phyloP scores from a whole-genome alignment of 169 alveolate genomes.

The Amoebophrya sp. region DNA sequence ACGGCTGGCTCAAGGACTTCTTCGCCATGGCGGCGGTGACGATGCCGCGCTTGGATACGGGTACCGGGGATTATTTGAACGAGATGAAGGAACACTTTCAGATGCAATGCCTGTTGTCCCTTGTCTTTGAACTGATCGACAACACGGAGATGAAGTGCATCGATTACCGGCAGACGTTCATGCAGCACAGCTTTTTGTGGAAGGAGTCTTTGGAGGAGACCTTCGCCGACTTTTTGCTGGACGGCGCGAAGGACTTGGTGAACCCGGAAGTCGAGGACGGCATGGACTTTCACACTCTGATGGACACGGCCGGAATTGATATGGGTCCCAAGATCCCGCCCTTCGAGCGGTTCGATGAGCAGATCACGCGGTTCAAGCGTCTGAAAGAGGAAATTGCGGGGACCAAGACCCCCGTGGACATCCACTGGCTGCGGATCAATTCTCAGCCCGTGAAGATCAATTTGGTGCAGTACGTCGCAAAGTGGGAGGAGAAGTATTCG shows the following conservation, averaged over 20 bases:
- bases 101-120: slow-evolving; percentile 60
- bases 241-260: slow-evolving; percentile 61
- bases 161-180: slow-evolving; percentile 55
- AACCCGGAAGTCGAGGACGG: slow-evolving; percentile 54
- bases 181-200: slow-evolving; percentile 77
- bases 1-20: slow-evolving; percentile 73
- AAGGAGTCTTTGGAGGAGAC: slow-evolving; percentile 67
- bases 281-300: slow-evolving; percentile 55
- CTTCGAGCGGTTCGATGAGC: slow-evolving; percentile 59
- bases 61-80: neutral
- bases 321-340: slow-evolving; percentile 58
- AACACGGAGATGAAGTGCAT: slow-evolving; percentile 44
- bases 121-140: slow-evolving; percentile 59
- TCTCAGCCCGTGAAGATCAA: slow-evolving; percentile 75
- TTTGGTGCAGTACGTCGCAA: slow-evolving; percentile 63
- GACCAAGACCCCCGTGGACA: slow-evolving; percentile 73
- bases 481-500: slow-evolving; percentile 75
- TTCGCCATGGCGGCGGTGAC: slow-evolving; percentile 50
- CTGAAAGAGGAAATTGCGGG: slow-evolving; percentile 65
- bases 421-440: slow-evolving; percentile 77
- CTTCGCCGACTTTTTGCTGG: slow-evolving; percentile 64
- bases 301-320: slow-evolving; percentile 60
- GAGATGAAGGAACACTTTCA: slow-evolving; percentile 61
- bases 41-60: neutral
- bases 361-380: slow-evolving; percentile 62